A percentile compares a stretch with the other conserved stretches of the same genome.
phyloP scores from a whole-genome alignment of 768 basidiomycete genomes.

The Russula foetens region DNA sequence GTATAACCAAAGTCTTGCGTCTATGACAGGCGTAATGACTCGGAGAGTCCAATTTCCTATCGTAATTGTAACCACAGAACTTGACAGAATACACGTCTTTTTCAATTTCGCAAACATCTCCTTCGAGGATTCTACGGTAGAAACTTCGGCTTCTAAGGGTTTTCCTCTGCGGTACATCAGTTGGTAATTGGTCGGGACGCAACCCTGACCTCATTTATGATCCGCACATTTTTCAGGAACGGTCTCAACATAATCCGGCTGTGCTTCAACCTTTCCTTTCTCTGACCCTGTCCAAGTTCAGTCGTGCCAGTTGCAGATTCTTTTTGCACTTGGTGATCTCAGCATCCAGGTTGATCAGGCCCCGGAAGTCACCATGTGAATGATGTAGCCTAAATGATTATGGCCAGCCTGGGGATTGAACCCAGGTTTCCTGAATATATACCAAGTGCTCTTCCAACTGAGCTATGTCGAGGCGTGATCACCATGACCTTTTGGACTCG shows the following conservation, averaged over 20 bases:
- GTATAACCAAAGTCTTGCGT: too few relatives aligned
- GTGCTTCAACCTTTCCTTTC: slow-evolving; percentile 62
- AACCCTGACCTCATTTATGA: slow-evolving; percentile 81
- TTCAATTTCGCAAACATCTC: slow-evolving; percentile 70
- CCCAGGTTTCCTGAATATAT: too few relatives aligned
- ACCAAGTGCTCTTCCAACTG: too few relatives aligned
- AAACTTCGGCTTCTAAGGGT: slow-evolving; percentile 75
- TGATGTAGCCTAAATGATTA: too few relatives aligned
- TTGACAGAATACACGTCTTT: slow-evolving; percentile 22
- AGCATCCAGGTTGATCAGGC: slow-evolving; percentile 79
- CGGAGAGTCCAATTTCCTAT: too few relatives aligned
- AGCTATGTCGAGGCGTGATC: too few relatives aligned
- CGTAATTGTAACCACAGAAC: not conserved
- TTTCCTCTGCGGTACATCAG: slow-evolving; percentile 41
- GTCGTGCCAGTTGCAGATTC: slow-evolving; percentile 65
- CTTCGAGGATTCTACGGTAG: slow-evolving; percentile 60
- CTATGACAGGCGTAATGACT: too few relatives aligned
- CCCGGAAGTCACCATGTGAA: too few relatives aligned
- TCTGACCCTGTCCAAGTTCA: slow-evolving; percentile 69
- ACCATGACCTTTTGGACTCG: too few relatives aligned
- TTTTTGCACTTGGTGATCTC: slow-evolving; percentile 89
- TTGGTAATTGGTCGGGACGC: slow-evolving; percentile 17
- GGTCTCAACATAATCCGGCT: slow-evolving; percentile 70
- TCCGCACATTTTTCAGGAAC: slow-evolving; percentile 73
- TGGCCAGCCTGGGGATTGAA: too few relatives aligned